A percentile compares a stretch with the other conserved stretches of the same genome.
Evolutionary conservation across 176 grass and related monocot species (phyloP).

Genomic region (Phyllostachys edulis): DNA sequence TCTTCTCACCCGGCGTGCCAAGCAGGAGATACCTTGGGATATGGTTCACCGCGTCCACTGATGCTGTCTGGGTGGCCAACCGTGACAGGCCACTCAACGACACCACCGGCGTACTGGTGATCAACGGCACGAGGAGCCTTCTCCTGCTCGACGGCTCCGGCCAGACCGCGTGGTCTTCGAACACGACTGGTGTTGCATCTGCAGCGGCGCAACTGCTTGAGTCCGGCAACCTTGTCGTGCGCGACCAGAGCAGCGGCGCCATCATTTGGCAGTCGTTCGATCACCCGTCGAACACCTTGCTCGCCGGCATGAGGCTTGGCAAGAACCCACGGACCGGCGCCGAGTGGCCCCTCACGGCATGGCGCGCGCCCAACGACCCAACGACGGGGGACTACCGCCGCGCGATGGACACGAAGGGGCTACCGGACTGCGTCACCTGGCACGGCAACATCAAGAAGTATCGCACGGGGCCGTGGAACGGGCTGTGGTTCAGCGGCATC

Average conservation of each 20-base stretch:
- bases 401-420: slow-evolving; percentile 19
- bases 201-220: slow-evolving; percentile 13
- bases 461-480: slow-evolving; percentile 41
- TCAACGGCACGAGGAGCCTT: background rate
- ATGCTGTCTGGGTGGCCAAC: slow-evolving; percentile 58
- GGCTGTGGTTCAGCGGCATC: slow-evolving; percentile 52
- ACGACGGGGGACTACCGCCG: slow-evolving; percentile 29
- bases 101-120: background rate
- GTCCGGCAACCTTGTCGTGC: slow-evolving; percentile 44
- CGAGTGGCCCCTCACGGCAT: slow-evolving; percentile 34
- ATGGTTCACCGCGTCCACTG: slow-evolving; percentile 35
- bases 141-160: slow-evolving; percentile 10
- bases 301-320: slow-evolving; percentile 48
- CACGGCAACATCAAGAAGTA: background rate
- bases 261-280: slow-evolving; percentile 58
- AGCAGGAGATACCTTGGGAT: slow-evolving; percentile 34
- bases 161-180: slow-evolving; percentile 10
- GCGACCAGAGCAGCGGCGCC: background rate
- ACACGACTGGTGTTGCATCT: background rate
- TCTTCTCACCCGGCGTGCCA: slow-evolving; percentile 3
- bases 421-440: slow-evolving; percentile 41
- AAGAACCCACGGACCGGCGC: slow-evolving; percentile 40
- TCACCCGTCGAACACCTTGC: slow-evolving; percentile 47
- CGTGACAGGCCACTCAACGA: slow-evolving; percentile 35
- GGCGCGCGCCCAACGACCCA: slow-evolving; percentile 36